Conservation (phyloP, 768 basidiomycete species). For the Dentipellis fragilis region DNA sequence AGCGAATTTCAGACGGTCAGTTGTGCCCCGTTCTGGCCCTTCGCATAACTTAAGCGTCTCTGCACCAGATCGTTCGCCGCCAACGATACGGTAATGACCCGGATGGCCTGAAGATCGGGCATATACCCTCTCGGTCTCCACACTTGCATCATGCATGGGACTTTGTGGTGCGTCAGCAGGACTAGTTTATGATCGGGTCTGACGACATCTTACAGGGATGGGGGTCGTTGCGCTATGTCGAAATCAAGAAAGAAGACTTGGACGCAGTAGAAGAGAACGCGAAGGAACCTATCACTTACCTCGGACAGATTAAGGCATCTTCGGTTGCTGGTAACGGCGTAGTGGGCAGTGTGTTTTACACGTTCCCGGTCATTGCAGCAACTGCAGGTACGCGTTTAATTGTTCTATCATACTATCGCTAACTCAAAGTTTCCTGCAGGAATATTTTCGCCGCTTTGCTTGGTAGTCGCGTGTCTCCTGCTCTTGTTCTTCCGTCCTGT, state of each 20-base stretch:
- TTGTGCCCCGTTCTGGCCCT: neutral
- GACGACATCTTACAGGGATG: conserved; percentile 7
- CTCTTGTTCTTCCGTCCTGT: conserved; percentile 10
- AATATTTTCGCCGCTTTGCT: conserved; percentile 13
- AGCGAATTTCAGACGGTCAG: conserved; percentile 4
- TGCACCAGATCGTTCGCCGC: conserved; percentile 10
- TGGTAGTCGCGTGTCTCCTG: conserved; percentile 10
- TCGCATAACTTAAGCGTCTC: no score
- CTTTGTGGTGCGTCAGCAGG: conserved; percentile 3
- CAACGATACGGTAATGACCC: conserved; percentile 7
- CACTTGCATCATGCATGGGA: conserved; percentile 10
- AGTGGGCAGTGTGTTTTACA: conserved; percentile 13
- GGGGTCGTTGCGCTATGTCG: conserved; percentile 12
- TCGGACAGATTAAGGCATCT: conserved; percentile 8
- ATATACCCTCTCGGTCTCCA: conserved; percentile 6
- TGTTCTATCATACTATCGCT: neutral
- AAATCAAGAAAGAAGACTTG: conserved; percentile 6
- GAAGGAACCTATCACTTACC: conserved; percentile 2
- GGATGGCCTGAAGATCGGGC: conserved; percentile 9
- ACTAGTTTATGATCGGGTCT: neutral
- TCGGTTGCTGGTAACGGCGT: conserved; percentile 12
- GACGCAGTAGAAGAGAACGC: conserved; percentile 4
- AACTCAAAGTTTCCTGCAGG: conserved; percentile 1
- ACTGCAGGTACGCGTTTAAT: neutral
- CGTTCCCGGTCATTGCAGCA: conserved; percentile 11